Evolutionary conservation across 1,284 basidiomycete genomes (phyloP), one percentile per base, ranked within the genome.

Genomic region (Ceratobasidium sp.): DNA sequence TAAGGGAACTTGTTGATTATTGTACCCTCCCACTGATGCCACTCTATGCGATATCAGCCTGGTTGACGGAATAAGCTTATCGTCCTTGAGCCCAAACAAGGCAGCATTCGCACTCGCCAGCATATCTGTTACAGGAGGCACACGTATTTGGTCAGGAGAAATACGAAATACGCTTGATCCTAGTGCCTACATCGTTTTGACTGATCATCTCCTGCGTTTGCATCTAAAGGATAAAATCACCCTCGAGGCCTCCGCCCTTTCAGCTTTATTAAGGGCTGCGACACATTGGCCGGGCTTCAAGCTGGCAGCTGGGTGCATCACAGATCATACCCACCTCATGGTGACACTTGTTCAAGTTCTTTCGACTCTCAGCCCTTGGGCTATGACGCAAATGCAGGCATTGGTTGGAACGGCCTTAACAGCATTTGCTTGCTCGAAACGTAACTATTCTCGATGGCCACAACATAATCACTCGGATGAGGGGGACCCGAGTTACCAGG

Each of bases 221-320:
- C 57, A 61, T 34, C 29, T 61, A 8, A 19, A 40, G 5, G 34
- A 61, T 19, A 11, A 61, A 61, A 37, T 61, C 2, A 9, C 57
- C 4, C 34, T 61, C 17, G 34, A 61, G n/a, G 11, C 57, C 1
- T 17, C 32, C 3, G 57, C 57, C 0, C 32, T 61, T 3, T 17
- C 34, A 9, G 57, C 32, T 0, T n/a, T 61, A 19, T 8, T 61
- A 6, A 13, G 57, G n/a, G 57, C 34, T n/a, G 34, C 57, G 7
- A 34, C 57, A 19, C 17, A 37, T 19, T 61, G 57, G 57, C 57
- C 57, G 6, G n/a, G 57, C n/a, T 61, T 61, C n/a, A 19, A 40
- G 29, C 15, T 2, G 2, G 29, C 32, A n/a, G 34, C 11, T n/a
- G 34, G 34, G 15, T 19, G 34, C 57, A 37, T 19, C 17, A 34